Percentiles rank a stretch among this genome's conserved stretches.
These are phyloP conservation scores for Acanthamoeba castellanii DNA, from an alignment of 208 protist species.

Conservation along the genomic window DNA sequence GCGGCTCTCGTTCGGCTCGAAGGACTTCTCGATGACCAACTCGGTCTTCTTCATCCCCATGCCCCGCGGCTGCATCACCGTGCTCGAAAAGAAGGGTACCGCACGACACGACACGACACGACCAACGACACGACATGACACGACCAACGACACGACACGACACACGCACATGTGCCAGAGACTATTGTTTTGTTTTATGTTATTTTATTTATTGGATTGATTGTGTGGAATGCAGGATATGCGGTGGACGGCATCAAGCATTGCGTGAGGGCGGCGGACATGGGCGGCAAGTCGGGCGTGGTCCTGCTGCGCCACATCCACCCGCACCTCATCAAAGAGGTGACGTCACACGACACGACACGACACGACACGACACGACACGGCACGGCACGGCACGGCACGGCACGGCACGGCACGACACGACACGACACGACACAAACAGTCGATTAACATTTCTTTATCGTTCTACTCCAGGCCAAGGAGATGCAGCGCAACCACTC, in stretches of 20 bases:
- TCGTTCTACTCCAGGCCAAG: conserved; percentile 24
- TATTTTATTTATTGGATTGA: neutral
- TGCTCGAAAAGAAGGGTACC: conserved; percentile 47
- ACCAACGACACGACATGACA: too few relatives aligned
- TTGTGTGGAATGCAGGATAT: neutral
- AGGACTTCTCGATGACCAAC: conserved; percentile 71
- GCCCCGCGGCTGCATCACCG: conserved; percentile 69
- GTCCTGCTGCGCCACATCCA: conserved; percentile 58
- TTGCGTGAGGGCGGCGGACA: conserved; percentile 52
- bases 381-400: neutral
- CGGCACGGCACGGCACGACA: neutral
- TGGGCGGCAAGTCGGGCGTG: conserved; percentile 65
- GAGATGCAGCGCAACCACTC: conserved; percentile 7
- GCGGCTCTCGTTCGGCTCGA: conserved; percentile 49
- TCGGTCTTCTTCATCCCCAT: conserved; percentile 68
- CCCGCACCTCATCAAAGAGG: conserved; percentile 26
- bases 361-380: neutral
- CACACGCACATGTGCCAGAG: too few relatives aligned
- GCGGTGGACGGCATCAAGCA: conserved; percentile 67
- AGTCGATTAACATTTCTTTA: too few relatives aligned
- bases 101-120: too few relatives aligned
- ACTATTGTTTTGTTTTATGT: too few relatives aligned
- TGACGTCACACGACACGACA: neutral
- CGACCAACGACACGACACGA: too few relatives aligned
- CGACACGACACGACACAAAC: neutral